Evolutionary conservation across 495 filamentous ascomycete genomes (phyloP).

Genomic region (Neurospora sp.): DNA sequence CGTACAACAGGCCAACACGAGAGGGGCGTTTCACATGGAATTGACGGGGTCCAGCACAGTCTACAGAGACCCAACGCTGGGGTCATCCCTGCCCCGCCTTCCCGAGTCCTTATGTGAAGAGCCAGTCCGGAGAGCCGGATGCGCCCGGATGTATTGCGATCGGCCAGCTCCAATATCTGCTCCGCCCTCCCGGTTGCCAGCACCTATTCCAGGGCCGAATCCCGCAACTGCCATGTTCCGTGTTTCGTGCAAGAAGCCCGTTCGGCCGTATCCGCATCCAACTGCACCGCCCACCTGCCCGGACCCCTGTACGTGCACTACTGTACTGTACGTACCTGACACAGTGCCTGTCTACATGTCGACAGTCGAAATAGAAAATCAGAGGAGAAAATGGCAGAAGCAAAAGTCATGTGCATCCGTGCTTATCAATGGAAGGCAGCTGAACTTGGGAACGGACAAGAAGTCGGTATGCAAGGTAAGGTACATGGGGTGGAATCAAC

Average conservation of each 20-base stretch:
- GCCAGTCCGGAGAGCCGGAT: not conserved
- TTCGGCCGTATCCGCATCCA: not conserved
- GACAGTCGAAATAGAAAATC: not conserved
- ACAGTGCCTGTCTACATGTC: not conserved
- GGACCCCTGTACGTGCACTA: not conserved
- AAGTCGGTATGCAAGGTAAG: not conserved
- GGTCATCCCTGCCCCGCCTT: not conserved
- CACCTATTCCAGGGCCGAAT: not conserved
- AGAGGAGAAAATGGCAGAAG: not conserved
- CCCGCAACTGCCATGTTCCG: not conserved
- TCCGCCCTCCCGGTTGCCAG: not conserved
- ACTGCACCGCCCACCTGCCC: not conserved
- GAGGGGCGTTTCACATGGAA: not conserved
- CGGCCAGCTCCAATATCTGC: not conserved
- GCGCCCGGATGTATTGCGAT: not conserved
- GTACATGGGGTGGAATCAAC: not conserved
- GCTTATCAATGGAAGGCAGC: not conserved
- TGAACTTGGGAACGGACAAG: not conserved
- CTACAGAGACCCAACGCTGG: not conserved
- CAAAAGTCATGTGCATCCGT: not conserved
- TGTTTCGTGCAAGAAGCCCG: not conserved
- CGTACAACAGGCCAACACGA: not conserved
- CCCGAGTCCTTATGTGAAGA: not conserved
- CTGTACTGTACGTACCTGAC: not conserved
- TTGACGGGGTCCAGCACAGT: not conserved